Conservation (phyloP, 148 eudicot genomes). For the Camellia lanceoleosa region DNA sequence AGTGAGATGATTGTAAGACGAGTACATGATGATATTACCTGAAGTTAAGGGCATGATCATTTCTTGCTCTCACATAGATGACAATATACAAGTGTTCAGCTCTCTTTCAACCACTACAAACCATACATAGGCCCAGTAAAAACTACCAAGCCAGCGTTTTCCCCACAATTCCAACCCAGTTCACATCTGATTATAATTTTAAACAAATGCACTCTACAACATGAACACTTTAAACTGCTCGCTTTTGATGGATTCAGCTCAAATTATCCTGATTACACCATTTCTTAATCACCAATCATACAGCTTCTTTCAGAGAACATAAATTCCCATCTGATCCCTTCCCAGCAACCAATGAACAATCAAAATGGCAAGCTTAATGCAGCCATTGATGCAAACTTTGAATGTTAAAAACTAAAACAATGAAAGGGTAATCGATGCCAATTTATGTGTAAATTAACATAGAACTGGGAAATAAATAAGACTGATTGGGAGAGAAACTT, state of each 20-base stretch:
- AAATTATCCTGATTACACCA: background rate
- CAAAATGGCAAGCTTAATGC: background rate
- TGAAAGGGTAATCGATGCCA: background rate
- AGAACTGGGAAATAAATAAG: background rate
- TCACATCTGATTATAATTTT: background rate
- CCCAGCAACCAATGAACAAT: background rate
- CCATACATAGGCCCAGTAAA: background rate
- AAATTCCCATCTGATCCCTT: too few relatives aligned
- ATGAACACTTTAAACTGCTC: constrained; percentile 2
- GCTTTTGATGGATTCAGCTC: background rate
- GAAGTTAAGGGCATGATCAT: background rate
- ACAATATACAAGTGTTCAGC: background rate
- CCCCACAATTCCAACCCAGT: background rate
- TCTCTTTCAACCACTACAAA: background rate
- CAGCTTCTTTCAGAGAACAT: background rate
- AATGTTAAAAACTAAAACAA: background rate
- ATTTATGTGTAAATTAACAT: background rate
- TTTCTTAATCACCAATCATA: background rate
- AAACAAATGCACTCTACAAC: background rate
- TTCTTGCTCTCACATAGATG: background rate
- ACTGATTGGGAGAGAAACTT: background rate
- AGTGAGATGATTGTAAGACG: background rate
- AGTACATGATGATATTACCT: background rate
- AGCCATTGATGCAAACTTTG: background rate
- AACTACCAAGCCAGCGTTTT: background rate